A percentile compares a stretch with the other conserved stretches of the same genome.
Conservation (phyloP, 805 yeast species). For the Nakazawaea molendinolei region DNA sequence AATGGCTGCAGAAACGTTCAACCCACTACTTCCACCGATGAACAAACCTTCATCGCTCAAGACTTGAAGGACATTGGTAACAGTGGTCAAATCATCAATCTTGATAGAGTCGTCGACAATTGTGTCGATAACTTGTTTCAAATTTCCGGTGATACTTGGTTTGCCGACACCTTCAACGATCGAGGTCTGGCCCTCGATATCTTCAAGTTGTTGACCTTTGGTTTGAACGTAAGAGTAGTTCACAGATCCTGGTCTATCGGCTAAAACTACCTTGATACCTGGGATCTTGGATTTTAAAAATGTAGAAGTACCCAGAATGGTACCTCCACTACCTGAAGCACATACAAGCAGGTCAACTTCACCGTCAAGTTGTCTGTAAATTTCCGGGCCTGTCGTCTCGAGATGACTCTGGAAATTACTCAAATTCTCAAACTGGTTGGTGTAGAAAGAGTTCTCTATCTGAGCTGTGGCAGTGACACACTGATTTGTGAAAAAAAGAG, state of each 20-base stretch:
- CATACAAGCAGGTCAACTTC: conserved; percentile 62
- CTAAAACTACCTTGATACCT: conserved; percentile 22
- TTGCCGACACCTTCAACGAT: conserved; percentile 45
- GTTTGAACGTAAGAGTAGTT: conserved; percentile 34
- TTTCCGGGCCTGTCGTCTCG: conserved; percentile 78
- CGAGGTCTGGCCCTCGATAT: conserved; percentile 31
- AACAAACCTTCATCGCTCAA: conserved; percentile 40
- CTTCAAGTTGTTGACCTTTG: conserved; percentile 29
- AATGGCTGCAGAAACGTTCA: conserved; percentile 39
- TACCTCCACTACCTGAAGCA: conserved; percentile 90
- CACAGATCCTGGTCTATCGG: conserved; percentile 42
- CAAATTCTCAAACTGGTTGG: conserved; percentile 83
- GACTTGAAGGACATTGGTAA: conserved; percentile 34
- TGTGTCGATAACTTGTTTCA: conserved; percentile 29
- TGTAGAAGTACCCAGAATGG: conserved; percentile 75
- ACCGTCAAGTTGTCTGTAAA: conserved; percentile 55
- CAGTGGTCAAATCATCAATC: conserved; percentile 34
- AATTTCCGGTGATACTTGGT: conserved; percentile 38
- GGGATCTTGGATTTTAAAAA: conserved; percentile 44
- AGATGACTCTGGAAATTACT: conserved; percentile 75
- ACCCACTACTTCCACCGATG: conserved; percentile 39
- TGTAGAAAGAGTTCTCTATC: conserved; percentile 18
- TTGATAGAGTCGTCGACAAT: conserved; percentile 34
- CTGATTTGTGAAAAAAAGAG: conserved; percentile 57
- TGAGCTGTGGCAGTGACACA: conserved; percentile 28